These are phyloP conservation scores for Chaetomium sp. DNA, from an alignment of 2,329 filamentous ascomycete genomes.

Conservation along the genomic window DNA sequence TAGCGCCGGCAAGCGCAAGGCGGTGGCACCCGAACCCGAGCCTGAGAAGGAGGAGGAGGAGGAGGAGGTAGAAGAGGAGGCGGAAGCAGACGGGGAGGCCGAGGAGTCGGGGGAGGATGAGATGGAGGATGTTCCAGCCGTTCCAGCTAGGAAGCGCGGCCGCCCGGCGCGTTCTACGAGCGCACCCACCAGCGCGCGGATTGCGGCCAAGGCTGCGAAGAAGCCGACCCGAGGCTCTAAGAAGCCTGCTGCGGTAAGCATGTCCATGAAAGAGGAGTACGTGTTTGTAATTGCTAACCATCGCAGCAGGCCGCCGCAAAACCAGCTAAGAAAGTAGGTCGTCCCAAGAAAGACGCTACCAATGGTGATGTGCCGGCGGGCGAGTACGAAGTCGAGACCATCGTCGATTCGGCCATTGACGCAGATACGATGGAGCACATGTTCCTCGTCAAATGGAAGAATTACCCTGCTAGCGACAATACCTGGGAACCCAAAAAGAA, in stretches of 20 bases:
- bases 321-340: conserved; percentile 14
- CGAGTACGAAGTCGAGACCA: conserved; percentile 43
- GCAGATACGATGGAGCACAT: conserved; percentile 32
- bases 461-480: conserved; percentile 37
- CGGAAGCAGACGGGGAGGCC: too few species aligned
- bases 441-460: conserved; percentile 50
- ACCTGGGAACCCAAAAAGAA: conserved; percentile 50
- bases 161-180: conserved; percentile 16
- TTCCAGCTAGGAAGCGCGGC: conserved; percentile 19
- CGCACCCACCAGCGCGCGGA: conserved; percentile 18
- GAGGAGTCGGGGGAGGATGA: not conserved
- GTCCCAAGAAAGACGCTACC: conserved; percentile 13
- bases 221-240: conserved; percentile 19
- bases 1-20: conserved; percentile 25
- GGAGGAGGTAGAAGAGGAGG: not conserved
- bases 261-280: not conserved
- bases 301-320: conserved; percentile 10
- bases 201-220: conserved; percentile 20
- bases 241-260: conserved; percentile 15
- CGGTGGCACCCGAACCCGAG: conserved; percentile 16
- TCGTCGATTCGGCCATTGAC: conserved; percentile 37
- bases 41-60: not conserved
- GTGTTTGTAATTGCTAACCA: not conserved
- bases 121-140: conserved; percentile 3
- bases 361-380: conserved; percentile 17